These are phyloP conservation scores for Bretschneidera sinensis DNA, from an alignment of 345 rosid species.

Conservation along the genomic window DNA sequence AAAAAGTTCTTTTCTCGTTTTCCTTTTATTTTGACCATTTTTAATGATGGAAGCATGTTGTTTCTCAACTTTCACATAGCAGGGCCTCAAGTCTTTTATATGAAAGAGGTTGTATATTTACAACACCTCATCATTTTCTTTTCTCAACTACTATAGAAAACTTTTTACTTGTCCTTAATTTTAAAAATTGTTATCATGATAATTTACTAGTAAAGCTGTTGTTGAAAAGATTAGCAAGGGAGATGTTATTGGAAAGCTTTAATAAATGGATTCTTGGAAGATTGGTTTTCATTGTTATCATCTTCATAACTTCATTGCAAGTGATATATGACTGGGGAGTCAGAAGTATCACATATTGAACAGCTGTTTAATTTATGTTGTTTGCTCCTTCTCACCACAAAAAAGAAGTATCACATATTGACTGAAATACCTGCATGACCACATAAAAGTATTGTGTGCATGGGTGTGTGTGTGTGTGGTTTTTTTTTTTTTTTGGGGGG, in stretches of 20 bases:
- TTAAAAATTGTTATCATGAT: slow-evolving; percentile 1
- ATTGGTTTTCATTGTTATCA: background rate
- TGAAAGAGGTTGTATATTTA: background rate
- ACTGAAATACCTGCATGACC: too few species aligned
- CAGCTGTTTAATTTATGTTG: too few species aligned
- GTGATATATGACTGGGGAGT: background rate
- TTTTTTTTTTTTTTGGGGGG: background rate
- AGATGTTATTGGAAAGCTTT: background rate
- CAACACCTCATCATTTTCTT: background rate
- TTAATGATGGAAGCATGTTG: too few species aligned
- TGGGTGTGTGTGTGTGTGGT: background rate
- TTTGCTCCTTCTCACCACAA: too few species aligned
- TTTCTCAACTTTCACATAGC: background rate
- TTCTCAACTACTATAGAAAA: background rate
- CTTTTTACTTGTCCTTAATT: background rate
- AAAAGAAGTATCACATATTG: too few species aligned
- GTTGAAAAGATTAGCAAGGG: background rate
- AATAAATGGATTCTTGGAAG: background rate
- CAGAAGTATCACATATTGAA: background rate
- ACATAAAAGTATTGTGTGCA: too few species aligned
- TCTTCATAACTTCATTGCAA: background rate
- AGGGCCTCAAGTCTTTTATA: too few species aligned
- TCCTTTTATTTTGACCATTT: background rate
- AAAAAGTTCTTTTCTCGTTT: too few species aligned
- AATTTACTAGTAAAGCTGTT: background rate